These are phyloP conservation scores for Naumovozyma baii DNA, from an alignment of 805 yeast species.

Conservation along the genomic window DNA sequence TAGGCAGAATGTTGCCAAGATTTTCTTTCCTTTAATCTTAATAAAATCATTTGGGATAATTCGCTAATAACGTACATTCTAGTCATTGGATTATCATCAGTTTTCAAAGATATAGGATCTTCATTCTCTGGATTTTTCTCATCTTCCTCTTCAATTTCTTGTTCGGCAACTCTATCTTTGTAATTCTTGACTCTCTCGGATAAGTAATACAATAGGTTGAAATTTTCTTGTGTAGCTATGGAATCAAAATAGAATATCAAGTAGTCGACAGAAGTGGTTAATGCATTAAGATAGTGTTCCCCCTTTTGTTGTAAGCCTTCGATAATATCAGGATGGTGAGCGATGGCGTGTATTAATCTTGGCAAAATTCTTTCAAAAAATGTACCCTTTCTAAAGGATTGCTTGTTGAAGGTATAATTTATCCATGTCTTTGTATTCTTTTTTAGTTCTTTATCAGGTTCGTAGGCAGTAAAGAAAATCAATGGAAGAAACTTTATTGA, in stretches of 20 bases:
- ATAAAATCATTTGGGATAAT: slow-evolving; percentile 55
- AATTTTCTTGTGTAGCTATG: slow-evolving; percentile 55
- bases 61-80: slow-evolving; percentile 61
- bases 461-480: slow-evolving; percentile 67
- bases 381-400: slow-evolving; percentile 33
- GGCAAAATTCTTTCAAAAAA: slow-evolving; percentile 58
- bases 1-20: slow-evolving; percentile 69
- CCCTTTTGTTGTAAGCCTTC: slow-evolving; percentile 38
- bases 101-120: slow-evolving; percentile 16
- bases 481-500: slow-evolving; percentile 60
- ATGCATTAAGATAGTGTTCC: slow-evolving; percentile 34
- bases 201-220: slow-evolving; percentile 63
- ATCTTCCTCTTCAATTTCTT: slow-evolving; percentile 25
- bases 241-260: slow-evolving; percentile 49
- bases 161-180: slow-evolving; percentile 41
- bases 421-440: slow-evolving; percentile 60
- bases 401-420: slow-evolving; percentile 39
- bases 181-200: slow-evolving; percentile 74
- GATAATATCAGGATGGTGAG: slow-evolving; percentile 52
- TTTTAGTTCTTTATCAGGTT: slow-evolving; percentile 47
- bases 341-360: slow-evolving; percentile 56
- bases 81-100: slow-evolving; percentile 18
- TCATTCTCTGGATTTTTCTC: slow-evolving; percentile 7
- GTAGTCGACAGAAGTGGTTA: slow-evolving; percentile 48
- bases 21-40: slow-evolving; percentile 45